Conservation (phyloP, 1,284 basidiomycete genomes). For the Wolfiporia cocos region DNA sequence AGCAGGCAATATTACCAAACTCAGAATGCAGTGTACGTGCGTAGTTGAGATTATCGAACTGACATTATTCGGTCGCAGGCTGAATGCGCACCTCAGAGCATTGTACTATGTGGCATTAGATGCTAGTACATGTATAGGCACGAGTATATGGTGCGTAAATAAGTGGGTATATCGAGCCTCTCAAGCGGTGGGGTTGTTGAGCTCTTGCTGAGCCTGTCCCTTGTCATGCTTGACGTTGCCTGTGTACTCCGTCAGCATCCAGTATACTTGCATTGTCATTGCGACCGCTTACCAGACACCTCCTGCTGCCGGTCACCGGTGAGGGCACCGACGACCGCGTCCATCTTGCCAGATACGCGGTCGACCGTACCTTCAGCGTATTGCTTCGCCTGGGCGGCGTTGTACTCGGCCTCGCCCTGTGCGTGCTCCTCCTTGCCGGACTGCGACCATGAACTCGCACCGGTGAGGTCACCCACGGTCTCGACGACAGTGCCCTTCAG, state of each 20-base stretch:
- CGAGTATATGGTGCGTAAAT: no score
- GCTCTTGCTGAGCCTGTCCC: constrained; percentile 46
- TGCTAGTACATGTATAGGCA: no score
- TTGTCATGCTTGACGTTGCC: constrained; percentile 53
- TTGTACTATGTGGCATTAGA: no score
- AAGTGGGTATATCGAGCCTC: no score
- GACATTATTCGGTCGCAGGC: no score
- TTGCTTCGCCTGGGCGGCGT: constrained; percentile 47
- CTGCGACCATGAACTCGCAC: constrained; percentile 40
- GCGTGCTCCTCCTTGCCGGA: constrained; percentile 66
- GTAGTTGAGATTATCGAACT: no score
- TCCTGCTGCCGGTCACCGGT: constrained; percentile 60
- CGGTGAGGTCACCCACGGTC: constrained; percentile 45
- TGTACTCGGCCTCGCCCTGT: constrained; percentile 57
- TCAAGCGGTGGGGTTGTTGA: constrained; percentile 30
- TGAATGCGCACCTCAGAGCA: no score
- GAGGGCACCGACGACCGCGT: constrained; percentile 14
- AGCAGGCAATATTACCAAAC: no score
- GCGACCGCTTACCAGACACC: constrained; percentile 35
- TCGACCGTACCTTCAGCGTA: constrained; percentile 55
- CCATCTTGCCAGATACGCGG: constrained; percentile 55
- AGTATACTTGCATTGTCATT: no score
- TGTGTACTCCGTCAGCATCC: no score
- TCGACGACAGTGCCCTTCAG: constrained; percentile 58
- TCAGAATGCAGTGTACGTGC: no score